Evolutionary conservation across 2,329 filamentous ascomycete genomes (phyloP).

Genomic region (Aspergillus costaricaensis): DNA sequence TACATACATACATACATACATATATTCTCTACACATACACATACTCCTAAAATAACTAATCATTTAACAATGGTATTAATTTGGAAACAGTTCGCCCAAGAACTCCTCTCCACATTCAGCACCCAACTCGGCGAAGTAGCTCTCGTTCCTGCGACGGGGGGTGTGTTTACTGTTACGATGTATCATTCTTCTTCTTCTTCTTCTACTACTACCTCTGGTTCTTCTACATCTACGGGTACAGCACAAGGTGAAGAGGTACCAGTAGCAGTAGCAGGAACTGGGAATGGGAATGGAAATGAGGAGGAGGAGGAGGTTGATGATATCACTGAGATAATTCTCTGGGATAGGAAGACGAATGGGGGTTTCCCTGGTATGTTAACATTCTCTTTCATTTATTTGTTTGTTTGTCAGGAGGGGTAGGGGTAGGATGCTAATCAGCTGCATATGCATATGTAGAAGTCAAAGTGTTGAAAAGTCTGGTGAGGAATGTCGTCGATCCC

Average conservation of each 20-base stretch:
- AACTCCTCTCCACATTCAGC: conserved; percentile 90
- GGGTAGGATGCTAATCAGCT: too few relatives aligned
- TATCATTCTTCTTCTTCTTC: conserved; percentile 26
- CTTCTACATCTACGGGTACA: neutral
- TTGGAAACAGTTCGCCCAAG: conserved; percentile 78
- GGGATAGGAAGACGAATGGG: conserved; percentile 84
- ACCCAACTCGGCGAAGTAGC: conserved; percentile 83
- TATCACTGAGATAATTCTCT: conserved; percentile 60
- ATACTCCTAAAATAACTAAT: neutral
- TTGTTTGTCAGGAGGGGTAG: too few relatives aligned
- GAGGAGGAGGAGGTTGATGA: conserved; percentile 7
- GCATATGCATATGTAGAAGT: conserved; percentile 58
- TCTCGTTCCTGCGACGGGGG: conserved; percentile 80
- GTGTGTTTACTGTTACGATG: conserved; percentile 76
- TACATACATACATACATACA: too few relatives aligned
- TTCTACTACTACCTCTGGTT: neutral
- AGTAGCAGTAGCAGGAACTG: neutral
- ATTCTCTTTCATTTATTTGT: too few relatives aligned
- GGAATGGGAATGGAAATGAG: neutral
- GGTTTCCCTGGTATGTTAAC: conserved; percentile 71
- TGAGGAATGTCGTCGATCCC: conserved; percentile 81
- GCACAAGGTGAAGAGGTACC: too few relatives aligned
- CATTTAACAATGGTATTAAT: too few relatives aligned
- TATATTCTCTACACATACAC: too few relatives aligned
- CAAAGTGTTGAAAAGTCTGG: conserved; percentile 82